These are phyloP conservation scores for Dionaea muscipula DNA, from an alignment of 179 eudicot species.

Conservation along the genomic window DNA sequence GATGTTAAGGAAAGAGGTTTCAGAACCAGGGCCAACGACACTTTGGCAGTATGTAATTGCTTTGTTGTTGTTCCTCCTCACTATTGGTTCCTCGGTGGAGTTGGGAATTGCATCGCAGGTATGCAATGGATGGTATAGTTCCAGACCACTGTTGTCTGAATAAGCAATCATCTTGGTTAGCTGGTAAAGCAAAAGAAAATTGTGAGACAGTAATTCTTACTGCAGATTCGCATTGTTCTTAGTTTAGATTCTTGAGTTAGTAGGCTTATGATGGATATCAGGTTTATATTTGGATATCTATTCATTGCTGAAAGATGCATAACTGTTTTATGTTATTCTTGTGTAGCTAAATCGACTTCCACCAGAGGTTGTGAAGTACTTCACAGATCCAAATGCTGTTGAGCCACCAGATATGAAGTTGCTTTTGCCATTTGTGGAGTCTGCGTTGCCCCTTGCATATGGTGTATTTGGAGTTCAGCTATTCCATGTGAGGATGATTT, in stretches of 20 bases:
- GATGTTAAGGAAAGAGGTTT: conserved; percentile 86
- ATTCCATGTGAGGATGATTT: conserved; percentile 55
- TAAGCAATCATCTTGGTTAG: no score
- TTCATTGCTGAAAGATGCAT: background rate
- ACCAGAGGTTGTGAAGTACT: conserved; percentile 87
- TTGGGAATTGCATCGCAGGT: conserved; percentile 99
- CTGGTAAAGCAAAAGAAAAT: no score
- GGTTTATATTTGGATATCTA: background rate
- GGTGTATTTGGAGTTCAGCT: conserved; percentile 90
- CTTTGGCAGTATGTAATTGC: conserved; percentile 98
- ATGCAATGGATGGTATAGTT: background rate
- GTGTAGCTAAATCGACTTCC: conserved; percentile 87
- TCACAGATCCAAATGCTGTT: conserved; percentile 88
- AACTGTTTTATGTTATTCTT: conserved; percentile 4
- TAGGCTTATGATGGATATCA: background rate
- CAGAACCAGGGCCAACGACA: conserved; percentile 82
- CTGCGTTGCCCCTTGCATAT: conserved; percentile 88
- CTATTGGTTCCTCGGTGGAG: conserved; percentile 92
- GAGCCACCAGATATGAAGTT: conserved; percentile 96
- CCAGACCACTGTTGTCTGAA: no score
- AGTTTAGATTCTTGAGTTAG: background rate
- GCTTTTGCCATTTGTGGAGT: conserved; percentile 75
- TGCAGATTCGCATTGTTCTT: background rate
- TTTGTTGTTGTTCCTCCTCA: conserved; percentile 68
- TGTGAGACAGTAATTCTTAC: no score